Base-by-base conservation (phyloP, 352 stramenopile genomes). In the Pythium grandisporangium region DNA sequence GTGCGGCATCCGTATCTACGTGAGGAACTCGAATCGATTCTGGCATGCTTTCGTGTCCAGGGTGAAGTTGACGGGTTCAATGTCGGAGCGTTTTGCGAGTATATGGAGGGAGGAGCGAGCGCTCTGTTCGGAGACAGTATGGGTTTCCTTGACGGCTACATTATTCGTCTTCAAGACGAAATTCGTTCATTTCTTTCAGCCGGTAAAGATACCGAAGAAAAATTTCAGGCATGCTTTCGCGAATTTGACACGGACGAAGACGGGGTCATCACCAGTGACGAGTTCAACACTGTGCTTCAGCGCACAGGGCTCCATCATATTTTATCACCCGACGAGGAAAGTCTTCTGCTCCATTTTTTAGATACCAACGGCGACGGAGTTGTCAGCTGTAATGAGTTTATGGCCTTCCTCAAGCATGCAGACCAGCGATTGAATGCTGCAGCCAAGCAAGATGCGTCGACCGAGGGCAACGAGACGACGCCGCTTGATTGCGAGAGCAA, bases 211-310 rank as follows among this genome's bases (percentile, higher is more conserved):
- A 60, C 70, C 14, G 63, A 65, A 37, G 44, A 51, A 10, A 54
- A 69, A 0, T 42, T 87, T 1, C 53, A 71, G 27, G 42, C 45
- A 19, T 53, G 80, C 7, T 86, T 86, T 51, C 49, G 60, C 0
- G 73, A 84, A 29, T 63, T 69, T 21, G 71, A 90, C 33, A 46
- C 53, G 14, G 59, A 86, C 40, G 48, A 45, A 2, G 83, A 64
- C 25, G 74, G 77, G 1, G 61, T 61, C 4, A 66, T 88, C 37
- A 82, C 70, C 0, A 60, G 63, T 8, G 55, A 63, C 10, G 74
- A 90, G 39, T 90, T 88, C 52, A 35, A 82, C 14, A 60, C 70
- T n/a, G 53, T 88, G 4, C 53, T 90, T 4, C 57, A 88, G 35
- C 61, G 70, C 37, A 64, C 72, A 35, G 77, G 74, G 0, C 55